These are phyloP conservation scores for Rubus parviflorus DNA, from an alignment of 306 rosid species.

Conservation along the genomic window DNA sequence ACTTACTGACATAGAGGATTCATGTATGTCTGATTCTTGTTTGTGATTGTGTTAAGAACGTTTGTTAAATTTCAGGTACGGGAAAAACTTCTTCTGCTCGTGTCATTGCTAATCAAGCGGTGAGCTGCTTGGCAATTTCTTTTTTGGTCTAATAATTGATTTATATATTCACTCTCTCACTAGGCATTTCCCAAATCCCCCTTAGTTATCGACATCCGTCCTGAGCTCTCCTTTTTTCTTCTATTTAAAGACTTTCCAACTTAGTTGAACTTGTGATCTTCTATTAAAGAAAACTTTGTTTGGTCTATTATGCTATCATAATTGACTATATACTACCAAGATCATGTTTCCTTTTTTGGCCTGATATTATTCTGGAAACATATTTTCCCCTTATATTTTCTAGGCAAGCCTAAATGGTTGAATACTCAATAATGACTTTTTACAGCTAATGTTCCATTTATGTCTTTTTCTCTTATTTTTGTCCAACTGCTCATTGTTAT, in stretches of 20 bases:
- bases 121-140: slow-evolving; percentile 41
- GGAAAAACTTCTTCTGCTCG: slow-evolving; percentile 97
- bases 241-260: neutral
- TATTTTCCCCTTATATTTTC: neutral
- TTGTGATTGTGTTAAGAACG: slow-evolving; percentile 6
- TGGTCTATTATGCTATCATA: neutral
- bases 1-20: neutral
- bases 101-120: slow-evolving; percentile 89
- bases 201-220: neutral
- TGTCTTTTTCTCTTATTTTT: neutral
- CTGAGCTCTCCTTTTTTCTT: neutral
- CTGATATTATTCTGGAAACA: neutral
- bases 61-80: slow-evolving; percentile 63
- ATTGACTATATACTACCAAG: neutral
- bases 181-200: too few relatives aligned
- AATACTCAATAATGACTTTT: neutral
- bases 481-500: neutral
- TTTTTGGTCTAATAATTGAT: neutral
- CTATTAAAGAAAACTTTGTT: neutral
- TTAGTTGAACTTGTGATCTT: neutral
- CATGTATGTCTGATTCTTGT: neutral
- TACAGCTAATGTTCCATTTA: neutral
- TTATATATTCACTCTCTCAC: neutral
- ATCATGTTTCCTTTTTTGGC: too few relatives aligned
- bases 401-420: neutral